phyloP scores from a whole-genome alignment of 176 grass and related monocot genomes.

The Raddia distichophylla region DNA sequence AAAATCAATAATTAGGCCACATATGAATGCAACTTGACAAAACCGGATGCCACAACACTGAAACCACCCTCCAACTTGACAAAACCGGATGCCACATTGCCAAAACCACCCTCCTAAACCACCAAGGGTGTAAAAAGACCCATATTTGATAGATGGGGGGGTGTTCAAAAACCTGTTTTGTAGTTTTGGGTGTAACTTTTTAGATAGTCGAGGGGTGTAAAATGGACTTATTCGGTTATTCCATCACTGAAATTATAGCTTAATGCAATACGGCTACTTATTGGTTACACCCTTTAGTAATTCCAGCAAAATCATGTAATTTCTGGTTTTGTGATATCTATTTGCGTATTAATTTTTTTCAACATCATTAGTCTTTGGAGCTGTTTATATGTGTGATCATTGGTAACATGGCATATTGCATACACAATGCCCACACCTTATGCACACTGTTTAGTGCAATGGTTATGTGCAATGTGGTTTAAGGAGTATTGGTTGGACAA shows the following conservation, averaged over 20 bases:
- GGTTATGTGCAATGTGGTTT: not conserved
- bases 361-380: not conserved
- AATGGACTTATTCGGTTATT: no score
- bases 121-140: no score
- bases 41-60: no score
- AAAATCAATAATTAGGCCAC: no score
- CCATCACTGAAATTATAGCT: not conserved
- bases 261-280: not conserved
- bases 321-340: not conserved
- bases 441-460: not conserved
- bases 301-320: not conserved
- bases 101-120: no score
- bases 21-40: no score
- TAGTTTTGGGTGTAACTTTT: no score
- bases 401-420: slow-evolving; percentile 1
- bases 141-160: no score
- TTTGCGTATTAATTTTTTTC: not conserved
- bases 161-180: no score
- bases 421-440: not conserved
- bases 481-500: not conserved
- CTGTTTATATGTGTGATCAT: not conserved
- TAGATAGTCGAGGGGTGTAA: no score
- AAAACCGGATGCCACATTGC: no score
- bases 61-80: no score
- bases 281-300: not conserved